Conservation (phyloP, 768 basidiomycete genomes). For the Mrakia gelida region DNA sequence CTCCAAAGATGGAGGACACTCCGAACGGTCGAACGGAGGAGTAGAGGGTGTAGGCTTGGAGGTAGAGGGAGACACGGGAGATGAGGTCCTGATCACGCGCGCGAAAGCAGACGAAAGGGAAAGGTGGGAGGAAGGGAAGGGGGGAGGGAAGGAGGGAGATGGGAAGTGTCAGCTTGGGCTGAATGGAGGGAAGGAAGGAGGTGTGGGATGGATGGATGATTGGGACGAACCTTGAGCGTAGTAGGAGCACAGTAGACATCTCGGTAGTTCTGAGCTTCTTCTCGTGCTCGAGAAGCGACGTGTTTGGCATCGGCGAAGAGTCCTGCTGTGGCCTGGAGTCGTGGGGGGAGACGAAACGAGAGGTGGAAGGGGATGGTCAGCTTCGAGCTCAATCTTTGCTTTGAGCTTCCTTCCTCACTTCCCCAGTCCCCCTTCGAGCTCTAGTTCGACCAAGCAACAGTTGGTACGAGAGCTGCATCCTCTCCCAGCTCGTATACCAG, state of each 20-base stretch:
- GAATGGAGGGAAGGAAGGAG: neutral
- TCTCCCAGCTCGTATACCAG: too few species aligned
- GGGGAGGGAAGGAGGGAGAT: neutral
- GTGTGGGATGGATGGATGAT: too few species aligned
- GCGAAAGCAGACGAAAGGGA: neutral
- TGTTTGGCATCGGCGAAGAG: slow-evolving; percentile 89
- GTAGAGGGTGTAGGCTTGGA: slow-evolving; percentile 94
- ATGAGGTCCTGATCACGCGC: slow-evolving; percentile 51
- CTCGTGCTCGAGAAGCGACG: slow-evolving; percentile 73
- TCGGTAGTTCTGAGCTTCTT: slow-evolving; percentile 71
- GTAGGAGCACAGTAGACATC: slow-evolving; percentile 68
- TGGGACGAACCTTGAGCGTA: slow-evolving; percentile 64
- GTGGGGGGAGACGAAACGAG: neutral
- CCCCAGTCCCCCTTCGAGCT: too few species aligned
- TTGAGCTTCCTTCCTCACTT: neutral
- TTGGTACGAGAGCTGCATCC: too few species aligned
- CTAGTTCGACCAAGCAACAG: too few species aligned
- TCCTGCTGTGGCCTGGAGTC: slow-evolving; percentile 77
- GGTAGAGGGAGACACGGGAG: slow-evolving; percentile 79
- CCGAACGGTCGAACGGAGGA: slow-evolving; percentile 97
- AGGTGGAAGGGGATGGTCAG: neutral
- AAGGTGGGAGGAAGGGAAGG: too few species aligned
- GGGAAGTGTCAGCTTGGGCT: neutral
- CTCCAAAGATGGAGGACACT: slow-evolving; percentile 83
- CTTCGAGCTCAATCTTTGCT: neutral